Conservation (phyloP, 352 stramenopile species). For the Globisporangium camurandrum region DNA sequence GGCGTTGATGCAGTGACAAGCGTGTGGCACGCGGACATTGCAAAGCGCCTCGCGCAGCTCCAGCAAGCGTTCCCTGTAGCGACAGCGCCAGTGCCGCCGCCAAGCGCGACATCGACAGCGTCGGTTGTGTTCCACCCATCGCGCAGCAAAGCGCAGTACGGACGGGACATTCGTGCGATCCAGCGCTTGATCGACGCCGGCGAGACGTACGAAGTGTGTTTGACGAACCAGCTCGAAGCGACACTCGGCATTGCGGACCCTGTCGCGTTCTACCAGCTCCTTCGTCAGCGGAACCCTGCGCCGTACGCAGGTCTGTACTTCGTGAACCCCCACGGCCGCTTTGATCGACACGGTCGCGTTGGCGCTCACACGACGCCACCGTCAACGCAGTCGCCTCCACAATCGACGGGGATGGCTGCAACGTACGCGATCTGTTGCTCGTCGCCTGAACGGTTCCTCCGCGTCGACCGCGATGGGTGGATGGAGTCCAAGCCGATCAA, state of each 20-base stretch:
- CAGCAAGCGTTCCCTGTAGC: slow-evolving; percentile 5
- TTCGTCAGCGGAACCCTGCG: slow-evolving; percentile 91
- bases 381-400: background rate
- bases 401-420: slow-evolving; percentile 12
- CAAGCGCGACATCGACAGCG: background rate
- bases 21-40: slow-evolving; percentile 4
- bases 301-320: slow-evolving; percentile 92
- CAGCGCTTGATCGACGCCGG: slow-evolving; percentile 88
- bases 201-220: slow-evolving; percentile 95
- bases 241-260: slow-evolving; percentile 30
- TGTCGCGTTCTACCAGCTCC: slow-evolving; percentile 83
- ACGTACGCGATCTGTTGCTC: slow-evolving; percentile 92
- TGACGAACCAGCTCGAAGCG: slow-evolving; percentile 91
- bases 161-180: slow-evolving; percentile 80
- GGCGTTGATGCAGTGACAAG: slow-evolving; percentile 15
- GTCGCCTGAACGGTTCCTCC: slow-evolving; percentile 94
- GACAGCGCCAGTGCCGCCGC: background rate
- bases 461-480: slow-evolving; percentile 44
- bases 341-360: slow-evolving; percentile 7
- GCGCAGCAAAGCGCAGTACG: slow-evolving; percentile 68
- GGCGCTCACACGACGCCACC: background rate
- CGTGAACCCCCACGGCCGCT: slow-evolving; percentile 42
- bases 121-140: slow-evolving; percentile 52
- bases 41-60: slow-evolving; percentile 2
- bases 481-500: slow-evolving; percentile 98